Conservation (phyloP, 768 basidiomycete species). For the Podaxis sp. region DNA sequence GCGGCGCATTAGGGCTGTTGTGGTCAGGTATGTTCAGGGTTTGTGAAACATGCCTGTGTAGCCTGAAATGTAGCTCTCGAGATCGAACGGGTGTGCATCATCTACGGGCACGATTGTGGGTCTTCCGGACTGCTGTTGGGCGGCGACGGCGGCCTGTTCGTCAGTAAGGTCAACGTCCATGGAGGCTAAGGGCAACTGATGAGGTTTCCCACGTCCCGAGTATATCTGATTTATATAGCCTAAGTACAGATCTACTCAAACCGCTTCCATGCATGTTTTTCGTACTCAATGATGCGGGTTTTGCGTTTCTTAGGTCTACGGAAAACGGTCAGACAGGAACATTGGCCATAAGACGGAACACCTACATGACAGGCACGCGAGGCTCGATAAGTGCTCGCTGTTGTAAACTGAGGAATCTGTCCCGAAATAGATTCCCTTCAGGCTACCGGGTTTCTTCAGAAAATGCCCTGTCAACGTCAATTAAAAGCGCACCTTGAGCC, state of each 20-base stretch:
- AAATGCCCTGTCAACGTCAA: neutral
- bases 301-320: conserved; percentile 49
- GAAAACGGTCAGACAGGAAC: neutral
- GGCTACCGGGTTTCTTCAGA: conserved; percentile 44
- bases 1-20: neutral
- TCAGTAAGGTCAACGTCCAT: conserved; percentile 43
- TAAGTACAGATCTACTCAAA: conserved; percentile 40
- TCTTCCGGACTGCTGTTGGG: conserved; percentile 19
- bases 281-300: conserved; percentile 57
- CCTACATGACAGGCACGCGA: conserved; percentile 71
- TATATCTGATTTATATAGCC: conserved; percentile 2
- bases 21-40: neutral
- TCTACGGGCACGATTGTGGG: conserved; percentile 48
- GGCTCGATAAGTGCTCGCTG: conserved; percentile 87
- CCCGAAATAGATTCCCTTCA: conserved; percentile 90
- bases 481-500: conserved; percentile 61
- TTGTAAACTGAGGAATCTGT: conserved; percentile 84
- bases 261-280: conserved; percentile 77
- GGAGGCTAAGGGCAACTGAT: conserved; percentile 8
- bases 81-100: conserved; percentile 82
- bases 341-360: neutral
- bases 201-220: conserved; percentile 11
- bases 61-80: conserved; percentile 72
- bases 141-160: conserved; percentile 23
- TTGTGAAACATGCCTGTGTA: conserved; percentile 57